phyloP scores from a whole-genome alignment of 805 yeast species.

The Vanderwaltozyma yarrowii region DNA sequence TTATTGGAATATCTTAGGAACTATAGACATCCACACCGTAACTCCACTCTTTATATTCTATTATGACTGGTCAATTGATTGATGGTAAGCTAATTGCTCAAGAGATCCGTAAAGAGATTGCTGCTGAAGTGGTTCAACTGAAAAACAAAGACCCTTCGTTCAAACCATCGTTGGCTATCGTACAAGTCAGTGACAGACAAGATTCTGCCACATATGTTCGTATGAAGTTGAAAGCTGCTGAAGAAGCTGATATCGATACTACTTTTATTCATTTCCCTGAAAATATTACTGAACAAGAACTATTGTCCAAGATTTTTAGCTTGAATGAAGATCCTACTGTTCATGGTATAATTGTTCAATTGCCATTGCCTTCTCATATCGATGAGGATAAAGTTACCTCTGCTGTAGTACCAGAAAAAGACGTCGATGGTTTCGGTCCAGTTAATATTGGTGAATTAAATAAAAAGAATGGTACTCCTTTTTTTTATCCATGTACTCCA shows the following conservation, averaged over 20 bases:
- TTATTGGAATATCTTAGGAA: no score
- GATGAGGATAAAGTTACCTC: slow-evolving; percentile 74
- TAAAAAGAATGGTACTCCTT: slow-evolving; percentile 75
- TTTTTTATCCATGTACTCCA: slow-evolving; percentile 91
- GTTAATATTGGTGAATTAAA: slow-evolving; percentile 83
- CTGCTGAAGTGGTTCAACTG: slow-evolving; percentile 40
- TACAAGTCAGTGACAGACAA: slow-evolving; percentile 85
- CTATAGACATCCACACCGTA: no score
- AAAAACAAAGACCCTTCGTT: slow-evolving; percentile 28
- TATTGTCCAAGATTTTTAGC: slow-evolving; percentile 47
- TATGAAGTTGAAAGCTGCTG: slow-evolving; percentile 85
- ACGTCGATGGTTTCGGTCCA: slow-evolving; percentile 92
- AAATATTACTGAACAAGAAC: slow-evolving; percentile 45
- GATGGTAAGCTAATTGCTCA: slow-evolving; percentile 55
- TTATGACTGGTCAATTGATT: slow-evolving; percentile 24
- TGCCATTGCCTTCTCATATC: slow-evolving; percentile 76
- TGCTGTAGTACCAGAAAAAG: slow-evolving; percentile 73
- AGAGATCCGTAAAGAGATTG: slow-evolving; percentile 41
- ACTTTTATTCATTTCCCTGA: slow-evolving; percentile 56
- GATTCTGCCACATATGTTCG: slow-evolving; percentile 88
- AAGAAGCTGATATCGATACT: slow-evolving; percentile 69
- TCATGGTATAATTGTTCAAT: slow-evolving; percentile 82
- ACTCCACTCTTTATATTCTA: no score
- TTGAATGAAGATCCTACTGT: slow-evolving; percentile 68
- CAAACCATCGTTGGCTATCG: slow-evolving; percentile 66